A percentile compares a stretch with the other conserved stretches of the same genome.
phyloP scores from a whole-genome alignment of 2,329 filamentous ascomycete genomes.

The Catunica adiposa region DNA sequence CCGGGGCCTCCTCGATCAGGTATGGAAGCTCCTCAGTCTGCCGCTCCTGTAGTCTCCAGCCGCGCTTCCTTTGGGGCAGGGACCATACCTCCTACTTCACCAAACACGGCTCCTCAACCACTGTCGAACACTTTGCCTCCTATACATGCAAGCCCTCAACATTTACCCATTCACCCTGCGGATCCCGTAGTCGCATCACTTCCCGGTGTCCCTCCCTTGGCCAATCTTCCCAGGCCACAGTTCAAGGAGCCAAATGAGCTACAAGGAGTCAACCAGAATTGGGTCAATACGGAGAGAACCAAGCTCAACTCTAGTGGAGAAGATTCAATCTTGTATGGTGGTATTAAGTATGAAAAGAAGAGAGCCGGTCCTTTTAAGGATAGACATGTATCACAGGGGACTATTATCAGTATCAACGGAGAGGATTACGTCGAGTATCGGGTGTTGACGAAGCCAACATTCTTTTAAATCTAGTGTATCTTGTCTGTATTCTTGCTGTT shows the following conservation, averaged over 20 bases:
- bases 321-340: constrained; percentile 40
- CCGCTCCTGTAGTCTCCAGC: not conserved
- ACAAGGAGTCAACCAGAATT: constrained; percentile 1
- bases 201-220: not conserved
- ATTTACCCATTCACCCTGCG: not conserved
- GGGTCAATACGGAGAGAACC: constrained; percentile 1
- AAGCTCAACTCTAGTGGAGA: constrained; percentile 20
- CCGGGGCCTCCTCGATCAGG: not conserved
- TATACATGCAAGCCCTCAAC: not conserved
- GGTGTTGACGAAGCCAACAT: constrained; percentile 45
- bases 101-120: not conserved
- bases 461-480: constrained; percentile 27
- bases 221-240: not conserved
- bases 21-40: not conserved
- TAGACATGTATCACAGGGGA: constrained; percentile 45
- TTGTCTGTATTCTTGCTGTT: not conserved
- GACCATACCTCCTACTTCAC: no score
- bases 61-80: not conserved
- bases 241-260: constrained; percentile 3
- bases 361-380: constrained; percentile 42
- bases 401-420: constrained; percentile 47
- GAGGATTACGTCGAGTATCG: constrained; percentile 53
- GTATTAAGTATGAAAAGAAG: constrained; percentile 47
- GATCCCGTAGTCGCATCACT: not conserved
- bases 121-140: not conserved